phyloP scores from a whole-genome alignment of 1,139 yeast genomes.

The Kodamaea ohmeri region DNA sequence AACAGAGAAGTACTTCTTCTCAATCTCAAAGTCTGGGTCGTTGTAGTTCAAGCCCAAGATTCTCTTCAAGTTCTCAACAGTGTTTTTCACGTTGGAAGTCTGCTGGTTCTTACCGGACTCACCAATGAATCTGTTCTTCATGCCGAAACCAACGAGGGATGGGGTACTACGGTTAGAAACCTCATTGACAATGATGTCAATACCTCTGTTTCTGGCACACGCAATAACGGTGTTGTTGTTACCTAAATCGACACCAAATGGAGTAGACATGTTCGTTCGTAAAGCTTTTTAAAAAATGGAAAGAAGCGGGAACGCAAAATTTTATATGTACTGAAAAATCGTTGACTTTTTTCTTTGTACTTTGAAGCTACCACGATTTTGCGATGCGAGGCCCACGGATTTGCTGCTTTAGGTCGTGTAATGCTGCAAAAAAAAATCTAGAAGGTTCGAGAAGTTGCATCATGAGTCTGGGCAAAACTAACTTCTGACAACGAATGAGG shows the following conservation, averaged over 20 bases:
- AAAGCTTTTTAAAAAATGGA: neutral
- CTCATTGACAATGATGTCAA: conserved; percentile 96
- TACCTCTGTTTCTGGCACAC: conserved; percentile 98
- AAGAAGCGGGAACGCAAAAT: conserved; percentile 5
- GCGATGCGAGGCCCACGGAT: conserved; percentile 5
- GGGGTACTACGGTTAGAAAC: conserved; percentile 98
- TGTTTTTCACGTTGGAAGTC: conserved; percentile 92
- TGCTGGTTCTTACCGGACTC: conserved; percentile 96
- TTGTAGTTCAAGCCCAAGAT: conserved; percentile 72
- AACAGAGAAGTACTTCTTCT: conserved; percentile 68
- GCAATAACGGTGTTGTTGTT: conserved; percentile 91
- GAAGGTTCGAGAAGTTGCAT: conserved; percentile 11
- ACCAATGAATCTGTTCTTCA: conserved; percentile 86
- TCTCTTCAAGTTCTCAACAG: conserved; percentile 91
- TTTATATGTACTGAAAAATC: conserved; percentile 7
- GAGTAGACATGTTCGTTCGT: conserved; percentile 51
- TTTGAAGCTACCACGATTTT: conserved; percentile 1
- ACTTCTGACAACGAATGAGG: too few species aligned
- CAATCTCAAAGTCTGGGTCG: conserved; percentile 78
- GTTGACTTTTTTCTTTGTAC: conserved; percentile 11
- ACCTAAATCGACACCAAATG: conserved; percentile 98
- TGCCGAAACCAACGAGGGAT: conserved; percentile 88
- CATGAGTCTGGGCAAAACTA: neutral
- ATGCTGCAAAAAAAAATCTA: conserved; percentile 10
- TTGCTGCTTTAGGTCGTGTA: conserved; percentile 10